Evolutionary conservation across 2,329 filamentous ascomycete species (phyloP), one percentile per base, ranked within the genome.

Genomic region (Penicillium italicum): DNA sequence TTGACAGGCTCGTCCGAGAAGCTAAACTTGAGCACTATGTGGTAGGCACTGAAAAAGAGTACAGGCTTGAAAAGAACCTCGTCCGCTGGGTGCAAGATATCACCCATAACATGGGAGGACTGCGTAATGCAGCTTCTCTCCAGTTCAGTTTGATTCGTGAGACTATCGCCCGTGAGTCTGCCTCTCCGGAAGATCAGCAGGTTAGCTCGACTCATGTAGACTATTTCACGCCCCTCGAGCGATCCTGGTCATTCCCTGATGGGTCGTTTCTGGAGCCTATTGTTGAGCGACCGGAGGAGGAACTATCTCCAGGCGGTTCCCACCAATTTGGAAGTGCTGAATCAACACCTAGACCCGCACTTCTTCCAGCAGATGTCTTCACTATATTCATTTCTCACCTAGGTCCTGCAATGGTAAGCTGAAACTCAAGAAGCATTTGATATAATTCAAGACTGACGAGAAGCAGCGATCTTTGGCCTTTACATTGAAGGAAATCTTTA

Each of bases 21-120:
- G 89, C 92, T 14, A 96, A 93, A 69, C 87, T 90, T 56, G 93
- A 97, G 72, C 90, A 96, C 68, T 96, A 90, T 67, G 77, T 92
- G 2, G 72, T 91, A 5, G 93, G 93, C 1, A 86, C 84, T 3
- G 92, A 96, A 70, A 82, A 82, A 53, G 82, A 93, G 59, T 95
- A 95, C 70, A 80, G 82, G 36, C 81, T 95, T 3, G 90, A 97
- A 66, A 87, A 87, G 61, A 85, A 83, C 24, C 81, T 97, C 4
- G 88, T 93, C 42, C 88, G 90, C 67, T 93, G 90, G 62, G 84
- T 97, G 66, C 90, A 96, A 70, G 86, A 85, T 44, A 80, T 97
- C 28, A 87, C 90, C 5, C 92, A 97, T 70, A 91, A 91, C 62
- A 87, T 97, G 61, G 92, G 93, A 71, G 94, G 93, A 8, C 77